phyloP scores from a whole-genome alignment of 208 protist species.

The Leptomonas seymouri region DNA sequence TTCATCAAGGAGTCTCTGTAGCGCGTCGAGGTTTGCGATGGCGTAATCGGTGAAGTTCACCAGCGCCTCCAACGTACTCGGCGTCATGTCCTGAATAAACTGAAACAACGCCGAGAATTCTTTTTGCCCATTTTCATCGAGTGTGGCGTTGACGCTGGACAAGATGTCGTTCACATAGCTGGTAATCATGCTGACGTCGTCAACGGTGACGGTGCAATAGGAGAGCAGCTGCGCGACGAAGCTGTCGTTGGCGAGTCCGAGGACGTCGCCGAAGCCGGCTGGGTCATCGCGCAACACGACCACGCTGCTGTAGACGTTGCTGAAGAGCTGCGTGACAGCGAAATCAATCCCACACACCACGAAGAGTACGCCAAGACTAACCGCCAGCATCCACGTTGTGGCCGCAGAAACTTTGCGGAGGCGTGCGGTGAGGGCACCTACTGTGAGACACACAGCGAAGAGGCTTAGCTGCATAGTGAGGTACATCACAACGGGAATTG shows the following conservation, averaged over 20 bases:
- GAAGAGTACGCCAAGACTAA: conserved; percentile 29
- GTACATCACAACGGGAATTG: conserved; percentile 38
- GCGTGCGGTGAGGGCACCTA: conserved; percentile 25
- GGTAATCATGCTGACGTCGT: conserved; percentile 21
- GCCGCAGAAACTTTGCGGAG: conserved; percentile 19
- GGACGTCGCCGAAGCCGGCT: conserved; percentile 11
- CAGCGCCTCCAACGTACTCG: conserved; percentile 28
- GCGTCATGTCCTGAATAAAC: conserved; percentile 23
- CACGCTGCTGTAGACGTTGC: conserved; percentile 29
- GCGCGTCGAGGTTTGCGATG: conserved; percentile 21
- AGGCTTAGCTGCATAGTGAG: conserved; percentile 36
- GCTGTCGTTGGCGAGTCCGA: conserved; percentile 26
- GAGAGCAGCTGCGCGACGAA: conserved; percentile 35
- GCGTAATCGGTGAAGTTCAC: conserved; percentile 38
- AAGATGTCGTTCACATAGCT: conserved; percentile 32
- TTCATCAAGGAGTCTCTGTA: conserved; percentile 26
- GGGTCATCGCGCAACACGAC: conserved; percentile 32
- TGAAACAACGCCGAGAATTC: conserved; percentile 13
- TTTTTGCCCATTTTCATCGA: conserved; percentile 23
- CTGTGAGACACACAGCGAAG: conserved; percentile 28
- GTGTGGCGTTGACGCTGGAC: conserved; percentile 18
- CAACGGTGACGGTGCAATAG: conserved; percentile 31
- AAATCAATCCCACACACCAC: conserved; percentile 37
- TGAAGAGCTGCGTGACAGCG: conserved; percentile 24
- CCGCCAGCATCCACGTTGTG: conserved; percentile 37